Conservation (phyloP, 768 basidiomycete genomes). For the Lentinula sp. region DNA sequence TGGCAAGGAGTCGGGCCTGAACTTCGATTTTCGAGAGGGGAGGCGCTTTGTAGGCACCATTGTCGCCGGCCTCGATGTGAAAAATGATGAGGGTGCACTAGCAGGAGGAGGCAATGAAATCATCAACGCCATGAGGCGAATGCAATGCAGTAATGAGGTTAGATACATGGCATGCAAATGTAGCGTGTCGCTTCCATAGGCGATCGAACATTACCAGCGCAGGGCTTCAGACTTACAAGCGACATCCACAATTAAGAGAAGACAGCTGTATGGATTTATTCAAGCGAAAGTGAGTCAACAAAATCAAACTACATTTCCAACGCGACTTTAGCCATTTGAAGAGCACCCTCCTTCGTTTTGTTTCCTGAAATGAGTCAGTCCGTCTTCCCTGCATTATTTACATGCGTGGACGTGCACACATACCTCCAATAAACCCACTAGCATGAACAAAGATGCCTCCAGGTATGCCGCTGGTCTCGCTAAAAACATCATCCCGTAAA, state of each 20-base stretch:
- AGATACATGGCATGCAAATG: neutral
- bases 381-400: neutral
- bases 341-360: conserved; percentile 82
- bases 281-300: neutral
- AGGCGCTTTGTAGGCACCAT: neutral
- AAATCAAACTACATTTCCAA: conserved; percentile 31
- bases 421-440: conserved; percentile 94
- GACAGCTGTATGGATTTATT: neutral
- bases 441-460: conserved; percentile 93
- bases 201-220: neutral
- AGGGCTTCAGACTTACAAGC: neutral
- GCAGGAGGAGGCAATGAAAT: neutral
- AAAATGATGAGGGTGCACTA: neutral
- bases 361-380: conserved; percentile 49
- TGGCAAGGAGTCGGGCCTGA: neutral
- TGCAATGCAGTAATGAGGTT: neutral
- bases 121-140: neutral
- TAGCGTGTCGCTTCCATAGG: neutral
- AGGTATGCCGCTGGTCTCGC: conserved; percentile 64
- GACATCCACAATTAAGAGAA: neutral
- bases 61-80: neutral
- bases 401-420: conserved; percentile 25
- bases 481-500: conserved; percentile 77
- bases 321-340: conserved; percentile 71
- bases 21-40: neutral